Evolutionary conservation across 2,329 filamentous ascomycete species (phyloP).

Genomic region (Venturia aucupariae): DNA sequence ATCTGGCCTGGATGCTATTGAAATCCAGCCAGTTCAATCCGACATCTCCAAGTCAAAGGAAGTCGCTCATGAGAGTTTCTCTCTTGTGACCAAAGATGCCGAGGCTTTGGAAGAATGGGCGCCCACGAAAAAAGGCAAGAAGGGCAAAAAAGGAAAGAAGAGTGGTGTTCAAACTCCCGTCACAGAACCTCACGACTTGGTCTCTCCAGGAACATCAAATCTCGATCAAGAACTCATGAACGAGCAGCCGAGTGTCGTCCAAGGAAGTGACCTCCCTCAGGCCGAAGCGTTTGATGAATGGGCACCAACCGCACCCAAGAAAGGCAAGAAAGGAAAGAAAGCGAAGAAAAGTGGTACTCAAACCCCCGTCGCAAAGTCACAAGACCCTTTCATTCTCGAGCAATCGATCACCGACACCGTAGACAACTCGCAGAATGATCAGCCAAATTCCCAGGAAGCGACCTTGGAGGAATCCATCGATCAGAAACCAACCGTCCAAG

Average conservation of each 20-base stretch:
- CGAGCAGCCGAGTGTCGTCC: not conserved
- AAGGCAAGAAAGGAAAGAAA: constrained; percentile 25
- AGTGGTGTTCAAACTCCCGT: not conserved
- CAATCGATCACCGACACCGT: not conserved
- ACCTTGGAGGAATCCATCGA: not conserved
- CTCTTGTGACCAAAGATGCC: not conserved
- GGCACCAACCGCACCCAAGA: constrained; percentile 17
- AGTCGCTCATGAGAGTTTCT: not conserved
- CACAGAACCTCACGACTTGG: not conserved
- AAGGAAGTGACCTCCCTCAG: not conserved
- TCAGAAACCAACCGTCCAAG: not conserved
- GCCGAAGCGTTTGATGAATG: constrained; percentile 11
- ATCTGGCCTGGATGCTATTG: not conserved
- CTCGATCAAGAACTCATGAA: not conserved
- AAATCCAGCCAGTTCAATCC: not conserved
- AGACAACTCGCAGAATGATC: not conserved
- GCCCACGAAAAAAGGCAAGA: constrained; percentile 6
- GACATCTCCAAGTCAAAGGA: not conserved
- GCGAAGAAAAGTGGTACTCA: constrained; percentile 4
- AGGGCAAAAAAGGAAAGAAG: constrained; percentile 9
- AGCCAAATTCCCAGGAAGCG: not conserved
- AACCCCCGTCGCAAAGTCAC: not conserved
- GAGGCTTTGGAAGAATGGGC: not conserved
- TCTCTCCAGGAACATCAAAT: too few species aligned
- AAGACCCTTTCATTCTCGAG: not conserved